Conservation (phyloP, 805 yeast genomes). For the Isabelozyma rhagii region DNA sequence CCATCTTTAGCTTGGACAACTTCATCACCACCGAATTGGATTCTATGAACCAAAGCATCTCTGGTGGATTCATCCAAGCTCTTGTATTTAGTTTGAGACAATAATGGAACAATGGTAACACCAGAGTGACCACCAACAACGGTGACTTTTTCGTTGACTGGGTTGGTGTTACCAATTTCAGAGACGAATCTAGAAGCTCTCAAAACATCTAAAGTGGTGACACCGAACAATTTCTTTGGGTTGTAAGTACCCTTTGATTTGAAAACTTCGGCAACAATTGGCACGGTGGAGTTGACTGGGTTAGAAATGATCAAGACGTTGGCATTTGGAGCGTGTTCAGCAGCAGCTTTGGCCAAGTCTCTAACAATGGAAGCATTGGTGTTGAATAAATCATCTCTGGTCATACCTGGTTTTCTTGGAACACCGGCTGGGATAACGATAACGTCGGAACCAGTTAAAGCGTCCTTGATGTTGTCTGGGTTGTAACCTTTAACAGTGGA, state of each 20-base stretch:
- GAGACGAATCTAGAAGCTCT: constrained; percentile 84
- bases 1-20: constrained; percentile 92
- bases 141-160: constrained; percentile 70
- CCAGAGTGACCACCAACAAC: constrained; percentile 99
- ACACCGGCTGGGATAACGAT: constrained; percentile 97
- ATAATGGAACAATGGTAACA: constrained; percentile 89
- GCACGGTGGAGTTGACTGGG: constrained; percentile 97
- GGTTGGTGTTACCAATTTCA: constrained; percentile 68
- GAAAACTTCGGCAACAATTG: constrained; percentile 91
- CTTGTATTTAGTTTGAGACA: constrained; percentile 78
- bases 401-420: constrained; percentile 98
- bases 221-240: constrained; percentile 92
- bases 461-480: constrained; percentile 71
- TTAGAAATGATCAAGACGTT: constrained; percentile 79
- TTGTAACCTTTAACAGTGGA: constrained; percentile 84
- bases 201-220: constrained; percentile 88
- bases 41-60: constrained; percentile 69
- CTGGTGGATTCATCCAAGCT: constrained; percentile 40
- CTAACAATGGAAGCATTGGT: constrained; percentile 95
- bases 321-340: constrained; percentile 82
- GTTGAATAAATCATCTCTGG: constrained; percentile 94
- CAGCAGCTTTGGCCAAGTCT: constrained; percentile 84
- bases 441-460: constrained; percentile 77
- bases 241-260: constrained; percentile 83
- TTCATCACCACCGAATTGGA: constrained; percentile 96